Percentiles rank a stretch among this genome's conserved stretches.
Evolutionary conservation across 78 protist genomes (phyloP).

Genomic region (Dictyostelium intermedium): DNA sequence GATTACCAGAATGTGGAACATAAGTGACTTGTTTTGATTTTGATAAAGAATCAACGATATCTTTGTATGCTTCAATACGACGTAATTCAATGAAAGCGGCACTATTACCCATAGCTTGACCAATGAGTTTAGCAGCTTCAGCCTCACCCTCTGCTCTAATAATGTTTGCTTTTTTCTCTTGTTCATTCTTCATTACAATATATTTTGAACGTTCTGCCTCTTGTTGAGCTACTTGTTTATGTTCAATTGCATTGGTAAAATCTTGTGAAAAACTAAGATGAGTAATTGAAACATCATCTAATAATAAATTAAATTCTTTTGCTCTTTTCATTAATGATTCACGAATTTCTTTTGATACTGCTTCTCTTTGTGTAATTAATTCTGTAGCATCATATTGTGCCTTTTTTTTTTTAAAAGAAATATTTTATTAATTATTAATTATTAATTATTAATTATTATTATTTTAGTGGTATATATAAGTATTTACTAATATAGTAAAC

Average conservation of each 20-base stretch:
- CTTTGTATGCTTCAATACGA: constrained; percentile 79
- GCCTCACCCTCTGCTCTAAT: constrained; percentile 87
- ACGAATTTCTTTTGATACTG: constrained; percentile 80
- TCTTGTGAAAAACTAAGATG: constrained; percentile 78
- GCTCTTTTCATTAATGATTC: constrained; percentile 78
- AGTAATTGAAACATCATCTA: constrained; percentile 87
- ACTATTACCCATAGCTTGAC: constrained; percentile 42
- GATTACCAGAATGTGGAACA: constrained; percentile 45
- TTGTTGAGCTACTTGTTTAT: constrained; percentile 87
- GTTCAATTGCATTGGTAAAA: constrained; percentile 83
- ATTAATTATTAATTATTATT: not conserved
- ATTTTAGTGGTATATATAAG: too few relatives aligned
- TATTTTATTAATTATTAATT: not conserved
- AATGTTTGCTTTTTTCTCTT: constrained; percentile 82
- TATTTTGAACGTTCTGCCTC: constrained; percentile 84
- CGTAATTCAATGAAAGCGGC: constrained; percentile 81
- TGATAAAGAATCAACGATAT: constrained; percentile 73
- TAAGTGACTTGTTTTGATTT: constrained; percentile 60
- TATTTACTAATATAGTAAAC: too few relatives aligned
- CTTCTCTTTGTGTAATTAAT: constrained; percentile 87
- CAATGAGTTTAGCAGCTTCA: constrained; percentile 83
- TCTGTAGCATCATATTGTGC: constrained; percentile 89
- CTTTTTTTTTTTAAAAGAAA: not conserved
- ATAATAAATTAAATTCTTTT: constrained; percentile 67
- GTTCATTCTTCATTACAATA: constrained; percentile 81